Evolutionary conservation across 2,329 filamentous ascomycete species (phyloP).

Genomic region (Talaromyces sp.): DNA sequence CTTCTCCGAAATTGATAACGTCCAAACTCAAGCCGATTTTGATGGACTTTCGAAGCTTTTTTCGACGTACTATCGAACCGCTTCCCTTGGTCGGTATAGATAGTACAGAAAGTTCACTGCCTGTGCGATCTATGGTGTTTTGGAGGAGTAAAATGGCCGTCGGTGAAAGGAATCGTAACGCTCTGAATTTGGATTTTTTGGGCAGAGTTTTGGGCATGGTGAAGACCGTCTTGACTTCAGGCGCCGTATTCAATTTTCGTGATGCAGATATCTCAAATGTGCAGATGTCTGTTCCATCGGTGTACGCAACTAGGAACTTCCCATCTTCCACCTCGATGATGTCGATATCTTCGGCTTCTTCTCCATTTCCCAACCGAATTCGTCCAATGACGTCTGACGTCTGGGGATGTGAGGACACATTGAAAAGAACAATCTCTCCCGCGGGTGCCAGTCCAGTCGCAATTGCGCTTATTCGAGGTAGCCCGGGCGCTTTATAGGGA

Average conservation of each 20-base stretch:
- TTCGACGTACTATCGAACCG: constrained; percentile 50
- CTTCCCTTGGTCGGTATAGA: constrained; percentile 23
- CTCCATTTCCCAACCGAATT: constrained; percentile 49
- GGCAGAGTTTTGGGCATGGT: constrained; percentile 35
- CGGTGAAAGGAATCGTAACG: constrained; percentile 55
- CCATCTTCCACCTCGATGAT: constrained; percentile 32
- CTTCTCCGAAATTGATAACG: constrained; percentile 63
- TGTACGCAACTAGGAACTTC: constrained; percentile 71
- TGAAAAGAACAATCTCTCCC: constrained; percentile 77
- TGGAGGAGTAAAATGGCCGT: constrained; percentile 54
- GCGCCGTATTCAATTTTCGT: constrained; percentile 43
- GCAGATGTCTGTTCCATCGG: constrained; percentile 71
- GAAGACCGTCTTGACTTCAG: constrained; percentile 36
- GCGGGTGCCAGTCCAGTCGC: constrained; percentile 73
- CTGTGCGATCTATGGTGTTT: constrained; percentile 54
- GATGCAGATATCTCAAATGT: constrained; percentile 58
- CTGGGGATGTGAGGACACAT: constrained; percentile 57
- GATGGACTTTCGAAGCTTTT: constrained; percentile 63
- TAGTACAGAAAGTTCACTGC: constrained; percentile 55
- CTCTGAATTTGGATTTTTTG: constrained; percentile 53
- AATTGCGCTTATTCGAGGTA: constrained; percentile 68
- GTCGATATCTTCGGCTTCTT: constrained; percentile 52
- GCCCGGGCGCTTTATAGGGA: constrained; percentile 51
- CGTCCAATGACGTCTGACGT: constrained; percentile 52
- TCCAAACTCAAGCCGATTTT: constrained; percentile 76